phyloP scores from a whole-genome alignment of 176 grass and related monocot species.

The Oryza rufipogon region DNA sequence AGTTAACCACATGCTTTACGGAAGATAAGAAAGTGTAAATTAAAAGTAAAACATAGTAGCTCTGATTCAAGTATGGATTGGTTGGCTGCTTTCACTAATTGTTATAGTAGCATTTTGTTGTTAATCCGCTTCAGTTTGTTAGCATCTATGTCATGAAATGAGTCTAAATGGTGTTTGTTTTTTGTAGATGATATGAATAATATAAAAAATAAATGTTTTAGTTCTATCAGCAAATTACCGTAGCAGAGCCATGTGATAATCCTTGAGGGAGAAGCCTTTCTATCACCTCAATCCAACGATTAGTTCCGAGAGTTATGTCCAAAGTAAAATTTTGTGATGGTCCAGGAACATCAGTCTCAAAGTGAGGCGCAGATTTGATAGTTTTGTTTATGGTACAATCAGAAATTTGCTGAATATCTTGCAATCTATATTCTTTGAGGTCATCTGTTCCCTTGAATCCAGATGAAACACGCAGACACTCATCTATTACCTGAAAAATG shows the following conservation, averaged over 20 bases:
- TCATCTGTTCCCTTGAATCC: slow-evolving; percentile 94
- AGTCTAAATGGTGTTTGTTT: slow-evolving; percentile 1
- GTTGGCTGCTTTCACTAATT: slow-evolving; percentile 22
- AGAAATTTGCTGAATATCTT: slow-evolving; percentile 84
- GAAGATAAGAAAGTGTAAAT: neutral
- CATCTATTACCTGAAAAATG: slow-evolving; percentile 82
- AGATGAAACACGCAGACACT: slow-evolving; percentile 88
- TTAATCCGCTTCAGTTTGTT: slow-evolving; percentile 22
- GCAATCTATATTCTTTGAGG: slow-evolving; percentile 75
- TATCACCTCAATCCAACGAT: slow-evolving; percentile 79
- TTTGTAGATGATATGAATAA: slow-evolving; percentile 20
- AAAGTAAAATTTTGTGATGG: slow-evolving; percentile 46
- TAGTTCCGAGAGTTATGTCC: slow-evolving; percentile 53
- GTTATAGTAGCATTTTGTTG: slow-evolving; percentile 12
- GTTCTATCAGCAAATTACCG: slow-evolving; percentile 58
- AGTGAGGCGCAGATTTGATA: slow-evolving; percentile 87
- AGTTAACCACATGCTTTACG: neutral
- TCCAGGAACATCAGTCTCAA: slow-evolving; percentile 58
- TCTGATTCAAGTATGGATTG: slow-evolving; percentile 21
- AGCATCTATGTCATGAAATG: slow-evolving; percentile 24
- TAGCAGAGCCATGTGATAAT: slow-evolving; percentile 68
- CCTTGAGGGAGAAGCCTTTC: slow-evolving; percentile 56
- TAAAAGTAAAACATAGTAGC: slow-evolving; percentile 4
- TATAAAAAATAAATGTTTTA: slow-evolving; percentile 26
- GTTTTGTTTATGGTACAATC: slow-evolving; percentile 69